phyloP scores from a whole-genome alignment of 2,329 filamentous ascomycete species.

The Pestalotiopsis sp. region DNA sequence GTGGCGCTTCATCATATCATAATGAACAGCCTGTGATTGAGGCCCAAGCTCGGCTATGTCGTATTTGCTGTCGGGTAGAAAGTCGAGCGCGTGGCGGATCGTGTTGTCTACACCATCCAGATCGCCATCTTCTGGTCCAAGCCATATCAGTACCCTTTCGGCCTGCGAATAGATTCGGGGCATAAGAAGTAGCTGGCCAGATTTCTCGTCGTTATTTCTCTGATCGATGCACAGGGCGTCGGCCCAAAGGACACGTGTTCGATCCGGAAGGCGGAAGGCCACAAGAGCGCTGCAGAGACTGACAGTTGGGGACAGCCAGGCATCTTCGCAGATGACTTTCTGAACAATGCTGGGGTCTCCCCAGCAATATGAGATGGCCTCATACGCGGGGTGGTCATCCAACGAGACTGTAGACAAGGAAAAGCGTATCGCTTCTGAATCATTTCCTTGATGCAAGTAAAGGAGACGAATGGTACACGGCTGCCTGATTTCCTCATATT shows the following conservation, averaged over 20 bases:
- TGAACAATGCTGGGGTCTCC: neutral
- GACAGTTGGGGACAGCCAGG: neutral
- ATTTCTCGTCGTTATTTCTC: neutral
- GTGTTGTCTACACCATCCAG: neutral
- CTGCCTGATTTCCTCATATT: neutral
- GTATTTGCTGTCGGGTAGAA: neutral
- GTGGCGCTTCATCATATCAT: neutral
- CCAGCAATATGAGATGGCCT: conserved; percentile 6
- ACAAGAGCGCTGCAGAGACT: neutral
- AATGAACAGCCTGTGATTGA: neutral
- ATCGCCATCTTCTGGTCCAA: neutral
- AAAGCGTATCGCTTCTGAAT: neutral
- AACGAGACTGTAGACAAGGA: neutral
- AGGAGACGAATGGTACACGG: neutral
- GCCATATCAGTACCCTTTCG: neutral
- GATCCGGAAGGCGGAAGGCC: neutral
- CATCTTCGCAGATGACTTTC: neutral
- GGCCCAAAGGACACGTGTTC: neutral
- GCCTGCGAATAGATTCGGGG: neutral
- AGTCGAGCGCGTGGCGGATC: neutral
- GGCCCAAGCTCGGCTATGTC: neutral
- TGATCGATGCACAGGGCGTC: conserved; percentile 1
- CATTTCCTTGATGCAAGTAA: neutral
- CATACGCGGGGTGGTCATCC: neutral
- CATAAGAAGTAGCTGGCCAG: neutral